Percentiles rank a stretch among this genome's conserved stretches.
Conservation (phyloP, 768 basidiomycete genomes). For the Suillus tomentosus region DNA sequence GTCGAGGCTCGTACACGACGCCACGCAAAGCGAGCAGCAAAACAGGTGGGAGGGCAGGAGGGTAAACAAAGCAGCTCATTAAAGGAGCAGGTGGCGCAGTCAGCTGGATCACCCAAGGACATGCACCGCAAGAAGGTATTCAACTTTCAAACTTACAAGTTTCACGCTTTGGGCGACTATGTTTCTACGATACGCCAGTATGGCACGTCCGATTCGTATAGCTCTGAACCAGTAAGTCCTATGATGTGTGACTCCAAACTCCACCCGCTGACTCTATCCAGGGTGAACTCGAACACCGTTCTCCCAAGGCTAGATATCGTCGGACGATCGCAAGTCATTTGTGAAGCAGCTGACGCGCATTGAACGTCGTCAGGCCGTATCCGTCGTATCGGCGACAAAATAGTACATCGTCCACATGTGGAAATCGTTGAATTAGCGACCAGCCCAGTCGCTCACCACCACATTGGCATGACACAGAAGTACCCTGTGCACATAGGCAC, state of each 20-base stretch:
- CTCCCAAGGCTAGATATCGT: conserved; percentile 8
- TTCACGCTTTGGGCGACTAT: conserved; percentile 26
- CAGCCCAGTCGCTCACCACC: background rate
- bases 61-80: too few species aligned
- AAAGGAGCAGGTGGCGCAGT: too few species aligned
- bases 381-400: background rate
- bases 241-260: conserved; percentile 13
- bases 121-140: conserved; percentile 2
- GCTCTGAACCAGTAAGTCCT: conserved; percentile 25
- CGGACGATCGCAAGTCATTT: background rate
- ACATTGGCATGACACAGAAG: conserved; percentile 12
- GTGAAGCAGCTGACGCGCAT: background rate
- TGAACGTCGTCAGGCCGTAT: conserved; percentile 10
- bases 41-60: conserved; percentile 9
- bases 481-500: conserved; percentile 22
- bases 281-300: conserved; percentile 18
- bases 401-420: background rate
- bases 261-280: background rate
- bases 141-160: conserved; percentile 28
- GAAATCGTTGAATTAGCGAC: background rate
- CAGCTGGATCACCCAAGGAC: too few species aligned
- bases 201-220: conserved; percentile 39
- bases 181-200: conserved; percentile 18
- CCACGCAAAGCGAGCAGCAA: conserved; percentile 6
- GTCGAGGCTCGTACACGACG: background rate